Evolutionary conservation across 1,284 basidiomycete species (phyloP).

Genomic region (Puccinia sorghi): DNA sequence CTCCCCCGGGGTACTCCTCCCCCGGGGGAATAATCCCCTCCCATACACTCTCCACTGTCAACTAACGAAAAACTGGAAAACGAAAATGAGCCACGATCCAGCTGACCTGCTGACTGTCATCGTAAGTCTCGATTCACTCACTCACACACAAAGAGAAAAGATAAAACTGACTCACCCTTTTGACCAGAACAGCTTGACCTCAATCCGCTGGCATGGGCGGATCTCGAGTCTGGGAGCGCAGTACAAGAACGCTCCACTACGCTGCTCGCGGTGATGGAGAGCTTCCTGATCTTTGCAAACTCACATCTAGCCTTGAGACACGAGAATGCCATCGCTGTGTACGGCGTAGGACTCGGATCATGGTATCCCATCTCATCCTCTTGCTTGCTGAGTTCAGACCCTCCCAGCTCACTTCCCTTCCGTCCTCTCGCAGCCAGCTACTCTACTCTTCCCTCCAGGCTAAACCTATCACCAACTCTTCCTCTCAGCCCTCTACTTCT

Average conservation of each 20-base stretch:
- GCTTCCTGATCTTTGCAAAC: constrained; percentile 82
- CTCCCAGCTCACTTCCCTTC: too few relatives aligned
- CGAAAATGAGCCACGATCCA: constrained; percentile 16
- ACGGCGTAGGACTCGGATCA: constrained; percentile 79
- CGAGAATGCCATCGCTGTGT: constrained; percentile 88
- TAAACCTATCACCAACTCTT: constrained; percentile 16
- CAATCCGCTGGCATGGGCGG: constrained; percentile 55
- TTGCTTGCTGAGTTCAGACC: too few relatives aligned
- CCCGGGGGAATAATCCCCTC: too few relatives aligned
- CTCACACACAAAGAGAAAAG: not conserved
- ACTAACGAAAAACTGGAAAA: not conserved
- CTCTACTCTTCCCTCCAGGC: constrained; percentile 70
- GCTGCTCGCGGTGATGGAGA: constrained; percentile 56
- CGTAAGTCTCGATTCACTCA: constrained; percentile 42
- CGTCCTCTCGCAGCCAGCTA: constrained; percentile 64
- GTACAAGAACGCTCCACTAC: constrained; percentile 17
- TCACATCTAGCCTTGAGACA: constrained; percentile 85
- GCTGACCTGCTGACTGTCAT: constrained; percentile 52
- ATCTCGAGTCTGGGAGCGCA: constrained; percentile 22
- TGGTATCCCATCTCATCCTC: constrained; percentile 61
- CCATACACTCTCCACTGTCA: too few relatives aligned
- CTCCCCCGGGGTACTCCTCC: not conserved
- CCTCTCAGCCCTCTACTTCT: constrained; percentile 46
- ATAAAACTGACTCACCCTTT: not conserved
- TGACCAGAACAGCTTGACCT: constrained; percentile 54